Evolutionary conservation across 495 filamentous ascomycete genomes (phyloP).

Genomic region (Tirmania nivea): DNA sequence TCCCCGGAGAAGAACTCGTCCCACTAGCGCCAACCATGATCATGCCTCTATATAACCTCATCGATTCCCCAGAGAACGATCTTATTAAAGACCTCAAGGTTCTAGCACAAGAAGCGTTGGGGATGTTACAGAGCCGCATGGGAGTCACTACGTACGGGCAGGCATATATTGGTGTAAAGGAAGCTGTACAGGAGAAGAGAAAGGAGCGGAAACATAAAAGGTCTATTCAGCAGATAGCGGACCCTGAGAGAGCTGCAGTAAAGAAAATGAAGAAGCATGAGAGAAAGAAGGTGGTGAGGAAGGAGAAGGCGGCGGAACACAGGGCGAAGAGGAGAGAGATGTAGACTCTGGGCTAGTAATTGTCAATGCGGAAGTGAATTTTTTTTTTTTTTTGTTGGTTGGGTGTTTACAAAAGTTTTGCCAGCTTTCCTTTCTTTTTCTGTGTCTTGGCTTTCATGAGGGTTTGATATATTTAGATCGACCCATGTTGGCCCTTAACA

Average conservation of each 20-base stretch:
- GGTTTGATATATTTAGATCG: too few relatives aligned
- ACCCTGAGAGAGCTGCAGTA: conserved; percentile 53
- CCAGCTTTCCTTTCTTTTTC: too few relatives aligned
- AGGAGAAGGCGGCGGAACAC: conserved; percentile 48
- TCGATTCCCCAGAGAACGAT: conserved; percentile 37
- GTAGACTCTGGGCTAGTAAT: too few relatives aligned
- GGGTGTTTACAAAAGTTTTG: too few relatives aligned
- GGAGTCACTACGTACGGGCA: conserved; percentile 59
- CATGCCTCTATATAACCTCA: conserved; percentile 61
- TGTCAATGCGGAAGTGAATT: too few relatives aligned
- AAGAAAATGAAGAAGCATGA: conserved; percentile 73
- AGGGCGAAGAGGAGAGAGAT: conserved; percentile 20
- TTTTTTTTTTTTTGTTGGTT: too few relatives aligned
- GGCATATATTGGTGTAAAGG: conserved; percentile 43
- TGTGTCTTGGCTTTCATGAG: too few relatives aligned
- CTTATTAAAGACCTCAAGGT: conserved; percentile 35
- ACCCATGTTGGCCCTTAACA: too few relatives aligned
- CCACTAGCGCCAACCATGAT: conserved; percentile 44
- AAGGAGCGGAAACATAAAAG: conserved; percentile 57
- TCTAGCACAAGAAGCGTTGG: conserved; percentile 50
- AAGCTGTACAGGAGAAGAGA: conserved; percentile 43
- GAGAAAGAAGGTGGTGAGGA: conserved; percentile 61
- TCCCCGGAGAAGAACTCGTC: conserved; percentile 33
- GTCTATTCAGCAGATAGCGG: conserved; percentile 59
- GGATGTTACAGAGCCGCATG: conserved; percentile 54